A percentile compares a stretch with the other conserved stretches of the same genome.
These are phyloP conservation scores for Anaeramoeba flamelloides DNA, from an alignment of 78 protist genomes.

Conservation along the genomic window DNA sequence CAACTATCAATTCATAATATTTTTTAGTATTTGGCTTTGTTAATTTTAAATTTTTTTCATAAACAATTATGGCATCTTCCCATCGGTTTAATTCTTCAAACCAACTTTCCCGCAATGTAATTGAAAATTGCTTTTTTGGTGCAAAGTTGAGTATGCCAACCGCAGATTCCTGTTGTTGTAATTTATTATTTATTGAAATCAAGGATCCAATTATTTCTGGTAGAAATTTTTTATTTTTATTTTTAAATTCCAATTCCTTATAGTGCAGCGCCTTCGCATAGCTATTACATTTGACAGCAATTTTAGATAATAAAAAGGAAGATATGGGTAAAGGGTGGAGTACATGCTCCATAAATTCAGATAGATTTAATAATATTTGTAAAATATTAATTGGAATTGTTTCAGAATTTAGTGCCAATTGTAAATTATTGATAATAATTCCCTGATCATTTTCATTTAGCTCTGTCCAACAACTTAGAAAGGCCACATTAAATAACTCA, in stretches of 20 bases:
- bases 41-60: background rate
- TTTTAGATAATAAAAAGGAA: background rate
- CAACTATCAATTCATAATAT: background rate
- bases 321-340: background rate
- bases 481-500: background rate
- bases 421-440: background rate
- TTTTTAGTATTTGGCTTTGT: background rate
- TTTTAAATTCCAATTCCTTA: background rate
- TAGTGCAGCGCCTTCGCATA: background rate
- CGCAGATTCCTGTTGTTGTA: background rate
- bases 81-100: background rate
- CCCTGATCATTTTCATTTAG: background rate
- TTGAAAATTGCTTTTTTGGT: background rate
- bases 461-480: background rate
- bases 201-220: background rate
- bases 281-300: background rate
- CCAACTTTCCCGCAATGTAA: background rate
- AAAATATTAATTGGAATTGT: background rate
- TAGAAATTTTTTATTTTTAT: too few species aligned
- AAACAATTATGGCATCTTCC: background rate
- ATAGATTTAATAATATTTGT: background rate
- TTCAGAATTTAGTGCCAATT: background rate
- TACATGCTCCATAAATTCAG: background rate
- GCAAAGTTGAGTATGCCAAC: background rate
- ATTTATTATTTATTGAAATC: background rate